Base-by-base conservation (phyloP, 345 rosid genomes). In the Theobroma cacao region DNA sequence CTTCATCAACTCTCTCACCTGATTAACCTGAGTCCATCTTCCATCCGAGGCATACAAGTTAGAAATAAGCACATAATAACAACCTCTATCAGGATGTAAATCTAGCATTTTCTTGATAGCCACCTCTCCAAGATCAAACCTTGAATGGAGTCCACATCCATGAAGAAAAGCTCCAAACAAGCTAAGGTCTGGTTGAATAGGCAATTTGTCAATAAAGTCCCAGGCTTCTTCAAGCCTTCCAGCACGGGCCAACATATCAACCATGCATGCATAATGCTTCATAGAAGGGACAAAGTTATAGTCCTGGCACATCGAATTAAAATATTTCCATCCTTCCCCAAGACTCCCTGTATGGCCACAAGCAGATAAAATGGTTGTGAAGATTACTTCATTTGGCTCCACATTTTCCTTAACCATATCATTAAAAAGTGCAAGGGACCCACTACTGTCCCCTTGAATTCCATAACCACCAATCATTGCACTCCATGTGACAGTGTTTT, bases 401-500 rank as follows among this genome's bases (percentile, higher is more conserved):
- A 91, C 62, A 53, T 90, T 84, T 79, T 84, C 88, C 62, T 86
- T 80, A 75, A 88, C 80, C 95, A 95, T 92, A 78, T 87, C 83
- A 64, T 80, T 75, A 56, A 93, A 92, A 43, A 93, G 88, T 24
- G 82, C 72, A 52, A 93, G 61, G 34, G 97, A 89, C 58, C 75
- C 84, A 55, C 80, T 76, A 18, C 89, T 78, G 74, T 90, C 83
- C 76, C 88, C 89, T 84, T 88, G 89, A 77, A 90, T 89, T 79
- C 95, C 97, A 75, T 87, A 90, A 68, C 96, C 96, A 72, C 94
- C 90, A 12, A 93, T 92, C 90, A 92, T 90, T 40, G 98, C 94
- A 78, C 97, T 93, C 94, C 96, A 89, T 45, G 99, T 92, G 48
- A 90, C 86, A 28, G 84, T 87, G 79, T 84, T 93, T 82, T 84